Conservation (phyloP, 2,329 filamentous ascomycete genomes). For the Neurospora crassa region DNA sequence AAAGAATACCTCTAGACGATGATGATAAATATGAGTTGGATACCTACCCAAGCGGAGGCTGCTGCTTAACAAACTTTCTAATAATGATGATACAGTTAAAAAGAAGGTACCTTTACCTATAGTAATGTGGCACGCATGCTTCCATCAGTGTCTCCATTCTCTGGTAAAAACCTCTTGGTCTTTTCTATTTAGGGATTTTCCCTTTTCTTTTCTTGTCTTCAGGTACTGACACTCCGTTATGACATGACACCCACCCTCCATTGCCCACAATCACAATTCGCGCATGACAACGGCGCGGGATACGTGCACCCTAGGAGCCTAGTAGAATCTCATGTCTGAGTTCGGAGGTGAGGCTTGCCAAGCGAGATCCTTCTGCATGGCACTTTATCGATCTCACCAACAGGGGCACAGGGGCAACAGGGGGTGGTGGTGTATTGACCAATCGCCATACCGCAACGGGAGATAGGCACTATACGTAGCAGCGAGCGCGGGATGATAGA, state of each 20-base stretch:
- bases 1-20: not conserved
- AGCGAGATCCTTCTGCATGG: not conserved
- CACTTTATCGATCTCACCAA: not conserved
- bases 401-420: not conserved
- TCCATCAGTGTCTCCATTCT: no score
- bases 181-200: no score
- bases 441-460: not conserved
- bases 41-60: not conserved
- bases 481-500: not conserved
- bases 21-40: not conserved
- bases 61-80: not conserved
- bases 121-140: not conserved
- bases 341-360: not conserved
- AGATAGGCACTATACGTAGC: not conserved
- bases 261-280: not conserved
- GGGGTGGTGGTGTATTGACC: not conserved
- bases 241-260: not conserved
- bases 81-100: not conserved
- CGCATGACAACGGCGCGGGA: not conserved
- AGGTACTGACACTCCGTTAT: not conserved
- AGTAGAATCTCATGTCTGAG: not conserved
- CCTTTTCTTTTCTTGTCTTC: no score
- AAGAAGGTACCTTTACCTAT: no score
- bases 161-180: no score
- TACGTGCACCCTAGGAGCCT: not conserved